Evolutionary conservation across 768 basidiomycete genomes (phyloP), one percentile per base, ranked within the genome.

Genomic region (Serendipita sp.): DNA sequence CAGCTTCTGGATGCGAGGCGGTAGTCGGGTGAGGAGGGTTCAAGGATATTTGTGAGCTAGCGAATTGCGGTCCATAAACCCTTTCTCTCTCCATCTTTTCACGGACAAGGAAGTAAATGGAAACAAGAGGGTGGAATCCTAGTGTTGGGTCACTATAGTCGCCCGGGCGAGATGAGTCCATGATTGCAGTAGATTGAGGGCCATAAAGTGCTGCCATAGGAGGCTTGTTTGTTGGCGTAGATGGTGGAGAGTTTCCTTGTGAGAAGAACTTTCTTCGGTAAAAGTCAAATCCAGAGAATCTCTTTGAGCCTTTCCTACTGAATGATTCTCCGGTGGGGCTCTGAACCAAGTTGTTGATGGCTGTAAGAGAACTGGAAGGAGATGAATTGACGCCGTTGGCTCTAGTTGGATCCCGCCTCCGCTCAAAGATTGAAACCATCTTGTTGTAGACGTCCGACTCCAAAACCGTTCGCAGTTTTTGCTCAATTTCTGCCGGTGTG

Each of bases 281-380:
- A 70, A 92, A 96, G 71, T 96, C 94, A 71, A 99, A 89, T 2
- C 87, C 95, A 11, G 89, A 92, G 73, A 97, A 97, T n/a, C 95
- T 82, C 72, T 86, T 89, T 24, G 80, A 78, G 71, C 86, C 87
- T 76, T 84, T 83, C 65, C 73, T 80, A 1, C 80, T 78, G 2
- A 79, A 78, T 16, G 74, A 72, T 41, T 70, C 69, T 48, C 66
- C 66, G 13, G 24, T 35, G 3, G 38, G 16, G 37, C 24, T 41
- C 11, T 7, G 16, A 28, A 73, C 77, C 47, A 72, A 69, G 65
- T 77, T 78, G 65, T 79, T 60, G 18, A 60, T 60, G 4, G 56
- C 56, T 77, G 65, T 73, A 85, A 30, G 84, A 85, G 46, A 86
- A 78, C 2, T 85, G 84, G 45, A 88, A 79, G 45, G 82, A 84